phyloP scores from a whole-genome alignment of 2,329 filamentous ascomycete species.

The Blumeria graminis region DNA sequence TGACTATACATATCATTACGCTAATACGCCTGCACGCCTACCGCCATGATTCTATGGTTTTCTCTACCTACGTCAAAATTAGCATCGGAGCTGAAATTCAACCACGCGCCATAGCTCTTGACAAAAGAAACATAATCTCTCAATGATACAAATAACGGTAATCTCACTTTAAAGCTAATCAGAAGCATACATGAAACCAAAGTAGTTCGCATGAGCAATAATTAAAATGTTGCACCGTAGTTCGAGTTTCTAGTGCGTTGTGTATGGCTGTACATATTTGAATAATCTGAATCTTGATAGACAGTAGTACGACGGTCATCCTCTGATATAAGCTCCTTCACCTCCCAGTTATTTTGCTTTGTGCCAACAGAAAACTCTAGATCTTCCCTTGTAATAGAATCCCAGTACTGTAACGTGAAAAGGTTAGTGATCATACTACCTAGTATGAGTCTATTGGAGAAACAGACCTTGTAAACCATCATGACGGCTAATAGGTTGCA shows the following conservation, averaged over 20 bases:
- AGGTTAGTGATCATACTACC: constrained; percentile 3
- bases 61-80: no score
- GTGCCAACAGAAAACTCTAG: constrained; percentile 94
- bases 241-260: constrained; percentile 12
- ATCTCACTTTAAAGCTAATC: no score
- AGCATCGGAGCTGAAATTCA: no score
- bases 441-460: neutral
- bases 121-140: no score
- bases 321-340: constrained; percentile 50
- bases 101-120: no score
- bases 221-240: constrained; percentile 7
- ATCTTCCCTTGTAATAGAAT: constrained; percentile 94
- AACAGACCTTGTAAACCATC: constrained; percentile 91
- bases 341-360: constrained; percentile 92
- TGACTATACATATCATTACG: no score
- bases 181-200: no score
- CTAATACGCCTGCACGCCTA: no score
- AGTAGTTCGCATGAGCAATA: no score
- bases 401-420: constrained; percentile 53
- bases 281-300: constrained; percentile 14
- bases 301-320: constrained; percentile 14
- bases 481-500: constrained; percentile 89
- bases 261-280: constrained; percentile 7
- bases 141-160: no score
- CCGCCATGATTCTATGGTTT: no score